A percentile compares a stretch with the other conserved stretches of the same genome.
Evolutionary conservation across 2,329 filamentous ascomycete species (phyloP).

Genomic region (Passalora sequoiae): DNA sequence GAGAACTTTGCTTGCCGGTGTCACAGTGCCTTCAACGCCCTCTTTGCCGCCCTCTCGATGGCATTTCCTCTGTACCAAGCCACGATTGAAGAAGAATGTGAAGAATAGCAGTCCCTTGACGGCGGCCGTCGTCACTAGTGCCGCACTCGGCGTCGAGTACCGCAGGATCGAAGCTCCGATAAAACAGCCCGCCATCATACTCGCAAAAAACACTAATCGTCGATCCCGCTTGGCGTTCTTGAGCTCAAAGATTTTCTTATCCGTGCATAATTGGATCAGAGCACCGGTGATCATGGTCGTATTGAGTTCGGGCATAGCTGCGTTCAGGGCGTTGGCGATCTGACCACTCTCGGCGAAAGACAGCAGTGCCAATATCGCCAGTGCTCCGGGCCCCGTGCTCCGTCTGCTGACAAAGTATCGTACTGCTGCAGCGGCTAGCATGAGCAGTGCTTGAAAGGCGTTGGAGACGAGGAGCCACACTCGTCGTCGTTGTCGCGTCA

Average conservation of each 20-base stretch:
- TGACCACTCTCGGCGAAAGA: conserved; percentile 23
- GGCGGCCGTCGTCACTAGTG: conserved; percentile 20
- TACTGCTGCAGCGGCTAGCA: conserved; percentile 25
- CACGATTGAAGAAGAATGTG: conserved; percentile 24
- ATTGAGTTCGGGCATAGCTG: conserved; percentile 28
- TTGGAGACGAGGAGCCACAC: conserved; percentile 27
- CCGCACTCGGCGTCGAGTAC: conserved; percentile 16
- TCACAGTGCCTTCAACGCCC: conserved; percentile 16
- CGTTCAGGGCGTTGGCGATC: conserved; percentile 24
- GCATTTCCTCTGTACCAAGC: conserved; percentile 20
- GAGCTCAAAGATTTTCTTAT: conserved; percentile 20
- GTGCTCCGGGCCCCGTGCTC: conserved; percentile 14
- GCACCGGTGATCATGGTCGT: conserved; percentile 32
- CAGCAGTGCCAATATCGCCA: conserved; percentile 22
- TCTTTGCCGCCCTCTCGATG: conserved; percentile 15
- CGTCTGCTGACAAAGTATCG: conserved; percentile 17
- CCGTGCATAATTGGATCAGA: conserved; percentile 25
- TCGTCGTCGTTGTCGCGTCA: conserved; percentile 21
- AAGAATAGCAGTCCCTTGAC: conserved; percentile 23
- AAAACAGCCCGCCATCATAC: conserved; percentile 25
- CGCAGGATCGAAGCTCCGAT: conserved; percentile 22
- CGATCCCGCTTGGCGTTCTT: conserved; percentile 24
- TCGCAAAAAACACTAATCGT: conserved; percentile 20
- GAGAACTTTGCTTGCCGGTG: conserved; percentile 18
- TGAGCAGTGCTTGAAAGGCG: conserved; percentile 21